A percentile compares a stretch with the other conserved stretches of the same genome.
phyloP scores from a whole-genome alignment of 139 green algal genomes.

The Microglena sp. region DNA sequence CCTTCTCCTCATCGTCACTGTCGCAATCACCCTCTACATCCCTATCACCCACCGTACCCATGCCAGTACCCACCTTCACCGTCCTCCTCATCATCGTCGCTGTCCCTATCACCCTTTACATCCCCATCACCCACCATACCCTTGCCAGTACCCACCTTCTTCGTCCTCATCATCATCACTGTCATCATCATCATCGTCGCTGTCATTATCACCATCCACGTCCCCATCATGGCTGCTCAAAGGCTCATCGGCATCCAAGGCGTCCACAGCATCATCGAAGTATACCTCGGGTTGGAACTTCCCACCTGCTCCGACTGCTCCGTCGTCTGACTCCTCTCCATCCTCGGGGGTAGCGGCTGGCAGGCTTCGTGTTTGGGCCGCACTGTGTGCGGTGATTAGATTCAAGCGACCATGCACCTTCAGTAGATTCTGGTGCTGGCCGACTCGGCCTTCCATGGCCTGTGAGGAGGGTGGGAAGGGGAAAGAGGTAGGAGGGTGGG shows the following conservation, averaged over 20 bases:
- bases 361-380: background rate
- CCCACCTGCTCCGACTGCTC: constrained; percentile 17
- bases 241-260: background rate
- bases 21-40: no score
- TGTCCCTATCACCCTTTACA: background rate
- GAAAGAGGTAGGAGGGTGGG: background rate
- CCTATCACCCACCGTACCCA: background rate
- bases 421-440: constrained; percentile 24
- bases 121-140: constrained; percentile 5
- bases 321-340: constrained; percentile 20
- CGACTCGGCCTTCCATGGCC: constrained; percentile 28
- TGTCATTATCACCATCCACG: constrained; percentile 3
- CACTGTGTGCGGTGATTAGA: constrained; percentile 27
- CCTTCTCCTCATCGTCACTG: no score
- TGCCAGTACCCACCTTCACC: background rate
- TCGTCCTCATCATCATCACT: constrained; percentile 4
- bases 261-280: background rate
- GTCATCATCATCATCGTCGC: background rate
- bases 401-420: constrained; percentile 25
- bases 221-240: no score
- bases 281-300: constrained; percentile 21
- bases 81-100: constrained; percentile 4
- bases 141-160: background rate
- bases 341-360: background rate
- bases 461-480: background rate